Evolutionary conservation across 768 basidiomycete genomes (phyloP), one percentile per base, ranked within the genome.

Genomic region (Boletus insuetus): DNA sequence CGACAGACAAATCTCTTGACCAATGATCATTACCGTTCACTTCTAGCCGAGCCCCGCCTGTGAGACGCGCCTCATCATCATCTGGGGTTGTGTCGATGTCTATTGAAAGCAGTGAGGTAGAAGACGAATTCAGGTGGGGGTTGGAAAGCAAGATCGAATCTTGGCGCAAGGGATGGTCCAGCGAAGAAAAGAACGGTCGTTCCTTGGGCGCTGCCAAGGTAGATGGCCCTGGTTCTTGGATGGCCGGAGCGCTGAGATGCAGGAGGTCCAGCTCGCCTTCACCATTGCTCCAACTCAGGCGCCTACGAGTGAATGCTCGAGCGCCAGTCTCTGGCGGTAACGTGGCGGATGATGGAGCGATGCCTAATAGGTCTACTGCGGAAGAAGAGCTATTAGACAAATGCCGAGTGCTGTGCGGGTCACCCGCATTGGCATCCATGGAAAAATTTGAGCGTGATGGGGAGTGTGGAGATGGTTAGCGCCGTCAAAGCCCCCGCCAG

Each of bases 61-160:
- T 88, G 58, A 89, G 72, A 59, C 74, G 79, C 0, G 78, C 77
- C 56, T 83, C 77, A 62, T 85, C 84, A 63, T 84, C 85, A 44
- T 86, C 84, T 35, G 47, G 70, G 47, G 75, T 72, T 34, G 74
- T 75, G 48, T 81, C 78, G 48, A 69, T 50, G 51, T 65, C 42
- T 14, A 31, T 48, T 11, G 70, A 71, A 54, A 82, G 77, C 24
- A 89, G 73, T 1, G 84, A 82, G 6, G 79, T 68, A 10, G 79
- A 79, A 4, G 85, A 86, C 6, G 77, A 76, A 1, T 77, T 79
- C 2, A 77, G 70, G 46, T 78, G 76, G 17, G 79, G 65, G 31
- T 72, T 69, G 2, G 77, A 69, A 61, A 79, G 82, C 17, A 73
- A 56, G 56, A 74, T 53, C 58, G 69, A 58, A 56, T 70, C 64